Evolutionary conservation across 768 basidiomycete species (phyloP).

Genomic region (Multifurca ochricompacta): DNA sequence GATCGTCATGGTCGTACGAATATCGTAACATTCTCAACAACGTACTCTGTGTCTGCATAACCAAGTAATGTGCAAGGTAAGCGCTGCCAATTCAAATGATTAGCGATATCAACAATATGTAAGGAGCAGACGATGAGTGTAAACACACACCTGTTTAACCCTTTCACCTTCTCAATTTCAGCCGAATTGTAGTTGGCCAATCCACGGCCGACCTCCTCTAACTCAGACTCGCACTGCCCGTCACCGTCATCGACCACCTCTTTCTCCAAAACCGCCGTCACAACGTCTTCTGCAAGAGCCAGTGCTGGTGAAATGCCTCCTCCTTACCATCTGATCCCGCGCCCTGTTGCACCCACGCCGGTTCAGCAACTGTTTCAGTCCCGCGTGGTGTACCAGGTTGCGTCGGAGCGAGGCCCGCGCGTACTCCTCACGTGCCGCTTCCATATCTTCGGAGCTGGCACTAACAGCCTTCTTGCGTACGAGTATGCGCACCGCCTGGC

Average conservation of each 20-base stretch:
- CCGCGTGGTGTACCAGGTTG: conserved; percentile 48
- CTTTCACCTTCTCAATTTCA: conserved; percentile 83
- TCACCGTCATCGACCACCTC: conserved; percentile 33
- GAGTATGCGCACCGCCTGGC: conserved; percentile 86
- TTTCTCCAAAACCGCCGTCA: conserved; percentile 22
- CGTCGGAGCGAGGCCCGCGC: conserved; percentile 36
- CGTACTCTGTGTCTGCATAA: conserved; percentile 95
- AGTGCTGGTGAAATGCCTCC: conserved; percentile 17
- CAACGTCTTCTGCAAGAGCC: conserved; percentile 26
- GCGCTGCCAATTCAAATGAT: conserved; percentile 44
- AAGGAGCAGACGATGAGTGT: neutral
- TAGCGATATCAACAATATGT: conserved; percentile 18
- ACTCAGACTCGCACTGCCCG: conserved; percentile 59
- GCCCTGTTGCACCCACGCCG: neutral
- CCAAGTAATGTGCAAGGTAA: conserved; percentile 74
- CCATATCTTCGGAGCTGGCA: conserved; percentile 20
- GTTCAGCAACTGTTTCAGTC: conserved; percentile 32
- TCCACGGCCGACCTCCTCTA: conserved; percentile 88
- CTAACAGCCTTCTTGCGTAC: conserved; percentile 35
- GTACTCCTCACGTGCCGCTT: conserved; percentile 27
- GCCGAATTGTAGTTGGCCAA: conserved; percentile 93
- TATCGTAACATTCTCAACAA: conserved; percentile 91
- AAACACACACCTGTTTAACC: conserved; percentile 71
- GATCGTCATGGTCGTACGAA: conserved; percentile 39
- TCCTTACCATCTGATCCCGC: conserved; percentile 20